phyloP scores from a whole-genome alignment of 768 basidiomycete genomes.

The Serendipita sp. region DNA sequence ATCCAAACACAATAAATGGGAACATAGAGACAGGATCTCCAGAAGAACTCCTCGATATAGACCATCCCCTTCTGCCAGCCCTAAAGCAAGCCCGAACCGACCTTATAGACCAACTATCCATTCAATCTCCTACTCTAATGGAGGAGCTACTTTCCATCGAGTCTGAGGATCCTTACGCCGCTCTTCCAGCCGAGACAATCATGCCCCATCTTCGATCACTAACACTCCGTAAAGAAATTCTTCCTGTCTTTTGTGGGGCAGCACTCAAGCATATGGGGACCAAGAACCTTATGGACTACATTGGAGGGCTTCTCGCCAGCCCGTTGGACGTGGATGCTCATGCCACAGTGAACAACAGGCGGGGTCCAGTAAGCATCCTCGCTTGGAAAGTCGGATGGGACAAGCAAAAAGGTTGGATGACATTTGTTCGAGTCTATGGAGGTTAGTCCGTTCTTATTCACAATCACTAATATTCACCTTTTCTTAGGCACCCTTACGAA shows the following conservation, averaged over 20 bases:
- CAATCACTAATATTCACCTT: conserved; percentile 4
- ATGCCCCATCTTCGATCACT: conserved; percentile 51
- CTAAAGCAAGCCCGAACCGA: conserved; percentile 49
- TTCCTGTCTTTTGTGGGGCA: conserved; percentile 74
- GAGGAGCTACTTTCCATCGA: conserved; percentile 40
- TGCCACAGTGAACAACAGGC: conserved; percentile 24
- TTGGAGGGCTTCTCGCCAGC: conserved; percentile 62
- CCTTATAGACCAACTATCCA: conserved; percentile 62
- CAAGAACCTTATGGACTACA: conserved; percentile 64
- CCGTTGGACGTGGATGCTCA: conserved; percentile 48
- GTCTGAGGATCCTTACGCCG: conserved; percentile 42
- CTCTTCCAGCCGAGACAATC: conserved; percentile 39
- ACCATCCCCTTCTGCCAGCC: conserved; percentile 55
- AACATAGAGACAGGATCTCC: not conserved
- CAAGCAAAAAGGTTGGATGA: conserved; percentile 76
- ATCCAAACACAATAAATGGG: not conserved
- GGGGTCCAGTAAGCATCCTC: conserved; percentile 32
- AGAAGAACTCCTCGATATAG: conserved; percentile 28
- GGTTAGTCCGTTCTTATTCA: conserved; percentile 28
- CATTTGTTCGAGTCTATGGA: conserved; percentile 77
- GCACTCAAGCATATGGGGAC: conserved; percentile 72
- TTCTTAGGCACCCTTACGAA: conserved; percentile 48
- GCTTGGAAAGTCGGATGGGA: conserved; percentile 90
- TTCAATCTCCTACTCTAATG: conserved; percentile 72
- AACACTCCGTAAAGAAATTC: conserved; percentile 44